phyloP scores from a whole-genome alignment of 352 stramenopile species.

The Phytopythium boreale region DNA sequence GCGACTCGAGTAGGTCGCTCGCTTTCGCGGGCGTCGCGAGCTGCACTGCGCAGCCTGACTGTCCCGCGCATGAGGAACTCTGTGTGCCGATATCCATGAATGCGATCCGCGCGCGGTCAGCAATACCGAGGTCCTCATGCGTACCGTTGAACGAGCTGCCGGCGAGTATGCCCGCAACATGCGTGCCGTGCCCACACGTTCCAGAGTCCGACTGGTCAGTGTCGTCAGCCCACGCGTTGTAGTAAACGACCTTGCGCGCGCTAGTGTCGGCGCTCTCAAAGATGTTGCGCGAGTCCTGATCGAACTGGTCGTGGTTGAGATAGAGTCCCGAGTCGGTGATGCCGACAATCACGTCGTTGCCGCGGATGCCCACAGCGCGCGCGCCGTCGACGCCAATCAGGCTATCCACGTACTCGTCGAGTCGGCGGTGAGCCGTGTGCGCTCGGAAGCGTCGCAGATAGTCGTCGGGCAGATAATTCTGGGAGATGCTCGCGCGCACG shows the following conservation, averaged over 20 bases:
- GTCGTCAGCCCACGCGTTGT: conserved; percentile 70
- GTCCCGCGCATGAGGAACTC: conserved; percentile 37
- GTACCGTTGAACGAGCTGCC: conserved; percentile 71
- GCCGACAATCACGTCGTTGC: conserved; percentile 71
- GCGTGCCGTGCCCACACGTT: conserved; percentile 85
- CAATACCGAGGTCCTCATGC: conserved; percentile 63
- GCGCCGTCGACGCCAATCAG: conserved; percentile 67
- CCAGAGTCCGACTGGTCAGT: conserved; percentile 64
- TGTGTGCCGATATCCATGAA: conserved; percentile 90
- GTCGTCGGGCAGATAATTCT: conserved; percentile 19
- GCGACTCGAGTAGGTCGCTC: conserved; percentile 52
- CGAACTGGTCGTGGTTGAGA: conserved; percentile 79
- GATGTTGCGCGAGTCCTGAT: conserved; percentile 55
- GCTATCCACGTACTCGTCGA: conserved; percentile 58
- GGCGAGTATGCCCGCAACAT: conserved; percentile 78
- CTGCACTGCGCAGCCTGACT: conserved; percentile 45
- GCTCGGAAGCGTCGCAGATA: not conserved
- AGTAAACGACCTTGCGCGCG: conserved; percentile 75
- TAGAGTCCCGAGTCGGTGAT: conserved; percentile 82
- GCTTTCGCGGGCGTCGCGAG: conserved; percentile 65
- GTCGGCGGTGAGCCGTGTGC: conserved; percentile 22
- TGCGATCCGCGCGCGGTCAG: conserved; percentile 75
- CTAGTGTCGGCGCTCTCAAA: conserved; percentile 34
- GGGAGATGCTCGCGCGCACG: conserved; percentile 29
- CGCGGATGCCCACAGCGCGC: conserved; percentile 55